Percentiles rank a stretch among this genome's conserved stretches.
Conservation (phyloP, 345 rosid species). For the Luvunga scandens region DNA sequence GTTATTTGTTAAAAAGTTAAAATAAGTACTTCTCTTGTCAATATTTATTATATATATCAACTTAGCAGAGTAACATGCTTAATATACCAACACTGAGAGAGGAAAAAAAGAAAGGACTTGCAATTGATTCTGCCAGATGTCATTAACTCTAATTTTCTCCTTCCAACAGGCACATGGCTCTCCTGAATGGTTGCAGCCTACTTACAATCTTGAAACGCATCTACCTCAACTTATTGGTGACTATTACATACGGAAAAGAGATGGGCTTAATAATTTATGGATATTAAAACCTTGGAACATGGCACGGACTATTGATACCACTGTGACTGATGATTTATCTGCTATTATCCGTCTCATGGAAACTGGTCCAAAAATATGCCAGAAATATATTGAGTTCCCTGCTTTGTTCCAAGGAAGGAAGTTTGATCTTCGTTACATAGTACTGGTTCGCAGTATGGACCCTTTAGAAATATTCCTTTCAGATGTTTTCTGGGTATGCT, state of each 20-base stretch:
- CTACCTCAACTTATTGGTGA: slow-evolving; percentile 83
- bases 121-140: not conserved
- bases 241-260: slow-evolving; percentile 57
- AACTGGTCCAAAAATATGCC: slow-evolving; percentile 99
- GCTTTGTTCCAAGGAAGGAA: slow-evolving; percentile 78
- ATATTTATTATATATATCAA: not conserved
- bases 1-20: slow-evolving; percentile 4
- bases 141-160: slow-evolving; percentile 17
- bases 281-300: slow-evolving; percentile 98
- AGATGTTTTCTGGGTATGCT: slow-evolving; percentile 85
- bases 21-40: not conserved
- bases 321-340: slow-evolving; percentile 69
- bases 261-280: slow-evolving; percentile 71
- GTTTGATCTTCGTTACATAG: slow-evolving; percentile 83
- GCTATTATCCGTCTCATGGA: slow-evolving; percentile 93
- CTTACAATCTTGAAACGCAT: slow-evolving; percentile 82
- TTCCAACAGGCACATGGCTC: slow-evolving; percentile 68
- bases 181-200: slow-evolving; percentile 86
- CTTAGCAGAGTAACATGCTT: not conserved
- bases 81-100: not conserved
- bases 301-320: slow-evolving; percentile 95
- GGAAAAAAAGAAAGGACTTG: not conserved
- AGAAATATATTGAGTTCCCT: slow-evolving; percentile 92
- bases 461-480: slow-evolving; percentile 79
- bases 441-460: slow-evolving; percentile 64